A percentile compares a stretch with the other conserved stretches of the same genome.
phyloP scores from a whole-genome alignment of 2,329 filamentous ascomycete genomes.

The Botrytis galanthina region DNA sequence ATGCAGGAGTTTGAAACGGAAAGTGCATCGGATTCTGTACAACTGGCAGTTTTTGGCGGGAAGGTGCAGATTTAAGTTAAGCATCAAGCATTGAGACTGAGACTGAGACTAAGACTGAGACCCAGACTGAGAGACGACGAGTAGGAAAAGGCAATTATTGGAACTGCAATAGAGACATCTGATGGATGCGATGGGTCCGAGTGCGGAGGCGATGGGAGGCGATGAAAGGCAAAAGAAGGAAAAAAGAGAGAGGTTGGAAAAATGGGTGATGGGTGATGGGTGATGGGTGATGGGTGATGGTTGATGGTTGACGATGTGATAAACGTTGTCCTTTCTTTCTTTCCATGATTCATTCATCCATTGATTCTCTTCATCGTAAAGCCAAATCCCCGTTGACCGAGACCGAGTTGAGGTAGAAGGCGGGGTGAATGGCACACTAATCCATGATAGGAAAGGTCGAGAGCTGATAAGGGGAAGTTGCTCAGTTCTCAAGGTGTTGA shows the following conservation, averaged over 20 bases:
- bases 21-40: neutral
- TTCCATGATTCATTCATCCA: neutral
- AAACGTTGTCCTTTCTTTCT: neutral
- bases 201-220: neutral
- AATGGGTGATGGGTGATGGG: neutral
- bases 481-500: neutral
- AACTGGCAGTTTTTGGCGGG: conserved; percentile 1
- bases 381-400: neutral
- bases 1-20: neutral
- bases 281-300: neutral
- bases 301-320: neutral
- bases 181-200: conserved; percentile 2
- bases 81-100: neutral
- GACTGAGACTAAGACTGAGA: neutral
- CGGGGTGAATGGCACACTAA: neutral
- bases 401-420: conserved; percentile 1
- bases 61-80: neutral
- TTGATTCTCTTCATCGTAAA: neutral
- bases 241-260: neutral
- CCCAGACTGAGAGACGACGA: neutral
- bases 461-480: neutral
- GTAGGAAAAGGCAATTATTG: neutral
- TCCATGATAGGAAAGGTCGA: neutral
- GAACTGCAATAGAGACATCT: neutral
- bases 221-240: neutral